Evolutionary conservation across 495 filamentous ascomycete species (phyloP).

Genomic region (Xylaria sp.): DNA sequence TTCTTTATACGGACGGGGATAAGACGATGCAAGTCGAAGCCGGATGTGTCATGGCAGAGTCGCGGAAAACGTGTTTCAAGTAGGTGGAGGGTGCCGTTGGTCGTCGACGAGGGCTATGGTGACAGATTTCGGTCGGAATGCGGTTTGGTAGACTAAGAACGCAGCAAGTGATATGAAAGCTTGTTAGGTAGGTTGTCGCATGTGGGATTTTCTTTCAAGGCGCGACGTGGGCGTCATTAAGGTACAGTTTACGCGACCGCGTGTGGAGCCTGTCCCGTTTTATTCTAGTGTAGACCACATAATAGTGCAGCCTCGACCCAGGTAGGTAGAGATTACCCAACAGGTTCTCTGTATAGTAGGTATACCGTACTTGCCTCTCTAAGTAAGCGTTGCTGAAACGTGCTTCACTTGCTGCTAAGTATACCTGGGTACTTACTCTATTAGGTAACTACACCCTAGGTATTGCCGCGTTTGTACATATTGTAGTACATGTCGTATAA

Average conservation of each 20-base stretch:
- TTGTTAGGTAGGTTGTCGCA: constrained; percentile 23
- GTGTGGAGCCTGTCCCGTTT: constrained; percentile 18
- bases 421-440: background rate
- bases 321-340: too few relatives aligned
- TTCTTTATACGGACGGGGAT: constrained; percentile 5
- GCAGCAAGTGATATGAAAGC: constrained; percentile 4
- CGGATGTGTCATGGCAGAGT: constrained; percentile 11
- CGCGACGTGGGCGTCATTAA: constrained; percentile 29
- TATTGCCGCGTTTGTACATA: too few relatives aligned
- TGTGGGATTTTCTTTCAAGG: constrained; percentile 29
- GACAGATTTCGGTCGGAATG: constrained; percentile 1
- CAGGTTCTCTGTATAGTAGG: too few relatives aligned
- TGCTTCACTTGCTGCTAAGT: background rate
- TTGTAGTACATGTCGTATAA: too few relatives aligned
- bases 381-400: background rate
- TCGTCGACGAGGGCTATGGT: background rate
- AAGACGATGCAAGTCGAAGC: background rate
- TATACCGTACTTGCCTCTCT: constrained; percentile 2
- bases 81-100: background rate
- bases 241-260: constrained; percentile 21
- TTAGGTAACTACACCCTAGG: background rate
- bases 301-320: background rate
- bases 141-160: background rate
- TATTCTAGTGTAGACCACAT: background rate
- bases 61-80: background rate